Evolutionary conservation across 257 asterid species (phyloP), one percentile per base, ranked within the genome.

Genomic region (Salvia miltiorrhiza): DNA sequence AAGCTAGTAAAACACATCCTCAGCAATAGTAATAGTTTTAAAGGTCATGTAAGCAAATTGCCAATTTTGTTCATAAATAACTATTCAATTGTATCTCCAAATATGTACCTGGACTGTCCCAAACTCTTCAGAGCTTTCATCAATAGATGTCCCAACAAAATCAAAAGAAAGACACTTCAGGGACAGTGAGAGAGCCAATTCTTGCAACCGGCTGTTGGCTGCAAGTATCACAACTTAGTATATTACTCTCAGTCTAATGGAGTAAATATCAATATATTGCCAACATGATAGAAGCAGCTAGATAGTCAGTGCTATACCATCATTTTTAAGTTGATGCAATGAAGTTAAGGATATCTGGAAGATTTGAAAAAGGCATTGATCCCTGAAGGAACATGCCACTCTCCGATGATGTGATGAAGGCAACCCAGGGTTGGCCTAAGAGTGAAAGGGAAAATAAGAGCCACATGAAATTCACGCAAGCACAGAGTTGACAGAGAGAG

Each of bases 61-160:
- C 14, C 54, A 24, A 21, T 12, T 23, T 10, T 30, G 24, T 66
- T 16, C 41, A 24, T 33, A 52, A 49, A 35, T 44, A 67, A 58
- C 71, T 47, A 39, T 32, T 45, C 50, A 67, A 48, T 58, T 65
- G 45, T 8, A 19, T 73, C 35, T 56, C 39, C 55, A 58, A 66
- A 66, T 48, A 43, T 6, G 49, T 67, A 93, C 97, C 99, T 91
- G 99, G 68, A 94, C 89, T 67, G 97, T 91, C 70, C 96, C 97
- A 76, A 94, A 89, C 78, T 94, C 99, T 80, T 94, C 99, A 32
- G 99, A 87, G 78, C 96, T 91, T 82, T 94, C 99, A 81, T 94
- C 99, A 74, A 89, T 79, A 23, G 99, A 81, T 41, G 97, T 88
- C 77, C 97, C 99, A 77, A 94, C 90, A 82, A 94, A 94, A 82